These are phyloP conservation scores for Parasitella parasitica DNA, from an alignment of 371 early-diverging fungal species.

Conservation along the genomic window DNA sequence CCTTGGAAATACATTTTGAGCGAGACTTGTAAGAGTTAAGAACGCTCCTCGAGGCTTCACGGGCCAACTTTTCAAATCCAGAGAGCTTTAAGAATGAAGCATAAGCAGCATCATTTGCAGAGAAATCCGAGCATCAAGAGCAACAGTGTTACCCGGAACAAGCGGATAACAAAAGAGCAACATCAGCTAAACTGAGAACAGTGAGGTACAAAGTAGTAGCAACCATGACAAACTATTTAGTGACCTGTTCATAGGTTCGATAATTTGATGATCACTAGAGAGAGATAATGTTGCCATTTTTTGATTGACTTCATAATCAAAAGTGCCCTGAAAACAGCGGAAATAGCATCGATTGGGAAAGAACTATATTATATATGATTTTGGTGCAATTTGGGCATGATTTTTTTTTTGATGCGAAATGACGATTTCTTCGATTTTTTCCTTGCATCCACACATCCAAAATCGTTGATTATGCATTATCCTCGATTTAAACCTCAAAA, in stretches of 20 bases:
- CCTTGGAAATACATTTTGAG: not conserved
- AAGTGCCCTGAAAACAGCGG: no score
- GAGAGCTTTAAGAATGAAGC: not conserved
- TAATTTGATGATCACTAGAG: no score
- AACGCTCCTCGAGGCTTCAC: not conserved
- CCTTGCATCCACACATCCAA: no score
- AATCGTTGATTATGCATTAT: no score
- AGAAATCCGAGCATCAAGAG: not conserved
- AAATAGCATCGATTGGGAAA: no score
- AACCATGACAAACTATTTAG: not conserved
- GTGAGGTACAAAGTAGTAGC: not conserved
- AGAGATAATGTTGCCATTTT: no score
- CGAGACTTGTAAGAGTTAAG: not conserved
- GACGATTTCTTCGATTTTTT: no score
- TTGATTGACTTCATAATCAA: no score
- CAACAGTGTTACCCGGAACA: not conserved
- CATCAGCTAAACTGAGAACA: not conserved
- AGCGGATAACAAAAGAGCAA: not conserved
- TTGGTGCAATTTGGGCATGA: no score
- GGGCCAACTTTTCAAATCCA: not conserved
- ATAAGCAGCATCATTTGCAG: not conserved
- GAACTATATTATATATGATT: no score
- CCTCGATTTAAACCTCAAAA: no score
- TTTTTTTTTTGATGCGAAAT: no score
- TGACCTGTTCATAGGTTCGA: not conserved